Base-by-base conservation (phyloP, 768 basidiomycete species). In the Chiua virens region DNA sequence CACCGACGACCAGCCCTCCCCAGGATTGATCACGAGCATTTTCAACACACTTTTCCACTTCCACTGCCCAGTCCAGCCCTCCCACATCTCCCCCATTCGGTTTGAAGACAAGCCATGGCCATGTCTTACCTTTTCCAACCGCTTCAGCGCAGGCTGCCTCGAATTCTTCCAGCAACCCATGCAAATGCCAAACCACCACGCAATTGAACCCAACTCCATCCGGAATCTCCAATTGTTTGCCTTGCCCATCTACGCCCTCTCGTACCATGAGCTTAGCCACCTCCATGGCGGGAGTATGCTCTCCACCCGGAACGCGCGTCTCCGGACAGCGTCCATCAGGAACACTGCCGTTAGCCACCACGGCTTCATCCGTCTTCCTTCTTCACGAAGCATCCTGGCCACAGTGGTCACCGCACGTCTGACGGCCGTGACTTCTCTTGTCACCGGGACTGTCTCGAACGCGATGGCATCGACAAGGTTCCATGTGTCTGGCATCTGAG, bases 271-370 rank as follows among this genome's bases (percentile, higher is more conserved):
- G 66, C 14, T 58, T 42, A 23, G 81, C 74, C 25, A 86, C 70
- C 11, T 80, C 73, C n/a, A 55, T 47, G 15, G 75, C 69, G 3
- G 58, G 54, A 21, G 74, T 36, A 13, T 51, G 56, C 18, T 45
- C 61, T 4, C 61, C 68, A 20, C 52, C 65, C 20, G 61, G 63
- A 10, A 47, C 42, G 11, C 59, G 50, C 36, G 68, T 65, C 52
- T 85, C 75, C 1, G 81, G 74, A 50, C 68, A 81, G 18, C 56
- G 52, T 3, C 80, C 81, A 20, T 66, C 63, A 0, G 85, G 57
- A 81, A 85, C 8, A 88, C 81, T 27, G 77, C 81, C 42, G 76
- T 80, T 50, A 90, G 80, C 87, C 87, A 92, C 85, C 87, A 92
- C 30, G 78, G 78, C 64, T 89, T 89, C 57, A 57, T 59, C 14